Evolutionary conservation across 768 basidiomycete genomes (phyloP), one percentile per base, ranked within the genome.

Genomic region (Lanmaoa pseudosensibilis): DNA sequence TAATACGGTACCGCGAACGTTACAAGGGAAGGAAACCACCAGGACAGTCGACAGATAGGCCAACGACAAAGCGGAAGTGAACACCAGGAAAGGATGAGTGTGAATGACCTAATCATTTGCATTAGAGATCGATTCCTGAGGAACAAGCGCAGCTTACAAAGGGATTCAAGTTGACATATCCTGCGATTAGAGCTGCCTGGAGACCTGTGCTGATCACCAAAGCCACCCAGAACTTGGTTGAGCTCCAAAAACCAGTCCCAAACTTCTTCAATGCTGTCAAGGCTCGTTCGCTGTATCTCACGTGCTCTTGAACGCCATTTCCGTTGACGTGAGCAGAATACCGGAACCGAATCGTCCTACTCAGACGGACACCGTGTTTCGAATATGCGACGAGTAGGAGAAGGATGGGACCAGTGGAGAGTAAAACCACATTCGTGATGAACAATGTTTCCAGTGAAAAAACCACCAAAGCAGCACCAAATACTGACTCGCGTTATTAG

Each of bases 191-290:
- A 3, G 76, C 74, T 2, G 69, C 73, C 58, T 88, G 82, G 3
- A 80, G 60, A 8, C 70, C 78, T 4, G 78, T 59, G 2, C 77
- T 73, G 12, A 84, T 60, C 10, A 77, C 45, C 37, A 89, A 61
- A 2, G 84, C 78, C 0, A 85, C 60, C 83, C 87, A 90, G 64
- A 91, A 86, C 54, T 83, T 82, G 23, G 76, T 72, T 72, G 83
- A 84, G 41, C 72, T 75, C 75, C 82, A 81, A 9, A 78, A 59
- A 0, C 59, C 65, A 46, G 65, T 63, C 16, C 76, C 61, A 18
- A 72, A 56, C 19, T 52, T 54, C 40, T 64, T 71, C 39, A 73
- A 49, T 55, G 55, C 66, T 18, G 48, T 52, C 60, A 74, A 71
- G 18, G 61, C 43, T 21, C 60, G 58, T 39, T 55, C 54, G 32